phyloP scores from a whole-genome alignment of 345 rosid genomes.

The Conringia planisiliqua region DNA sequence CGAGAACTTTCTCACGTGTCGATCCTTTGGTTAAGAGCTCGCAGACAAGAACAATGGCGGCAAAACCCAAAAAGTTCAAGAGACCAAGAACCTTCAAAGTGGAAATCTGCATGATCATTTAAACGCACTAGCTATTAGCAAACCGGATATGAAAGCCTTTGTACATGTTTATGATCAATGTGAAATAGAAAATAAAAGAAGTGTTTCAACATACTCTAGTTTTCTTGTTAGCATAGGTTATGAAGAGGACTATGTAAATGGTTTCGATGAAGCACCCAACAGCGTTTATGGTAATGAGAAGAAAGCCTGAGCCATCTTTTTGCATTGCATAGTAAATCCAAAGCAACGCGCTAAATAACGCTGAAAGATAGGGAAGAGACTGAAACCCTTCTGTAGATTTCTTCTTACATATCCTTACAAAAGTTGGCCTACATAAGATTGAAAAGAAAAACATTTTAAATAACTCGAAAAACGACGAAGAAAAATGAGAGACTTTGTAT shows the following conservation, averaged over 20 bases:
- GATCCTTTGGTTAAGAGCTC: constrained; percentile 43
- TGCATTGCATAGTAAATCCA: constrained; percentile 63
- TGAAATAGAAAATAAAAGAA: background rate
- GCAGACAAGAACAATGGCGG: constrained; percentile 36
- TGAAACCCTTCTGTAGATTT: constrained; percentile 71
- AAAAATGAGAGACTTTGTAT: background rate
- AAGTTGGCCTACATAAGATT: constrained; percentile 52
- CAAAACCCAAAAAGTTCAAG: constrained; percentile 47
- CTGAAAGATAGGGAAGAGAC: constrained; percentile 60
- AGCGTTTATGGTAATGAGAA: constrained; percentile 65
- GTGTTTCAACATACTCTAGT: constrained; percentile 40
- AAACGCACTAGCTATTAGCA: background rate
- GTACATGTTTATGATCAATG: constrained; percentile 1
- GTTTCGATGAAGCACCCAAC: constrained; percentile 61
- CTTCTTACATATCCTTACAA: constrained; percentile 52
- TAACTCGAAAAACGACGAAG: background rate
- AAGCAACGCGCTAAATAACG: constrained; percentile 63
- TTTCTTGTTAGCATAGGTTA: constrained; percentile 49
- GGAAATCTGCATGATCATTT: constrained; percentile 37
- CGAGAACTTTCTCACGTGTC: constrained; percentile 40
- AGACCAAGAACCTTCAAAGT: constrained; percentile 49
- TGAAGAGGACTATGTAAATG: constrained; percentile 50
- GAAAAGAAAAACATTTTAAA: background rate
- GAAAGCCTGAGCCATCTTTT: constrained; percentile 46
- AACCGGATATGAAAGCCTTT: background rate